phyloP scores from a whole-genome alignment of 495 filamentous ascomycete genomes.

The Diplogelasinospora grovesii region DNA sequence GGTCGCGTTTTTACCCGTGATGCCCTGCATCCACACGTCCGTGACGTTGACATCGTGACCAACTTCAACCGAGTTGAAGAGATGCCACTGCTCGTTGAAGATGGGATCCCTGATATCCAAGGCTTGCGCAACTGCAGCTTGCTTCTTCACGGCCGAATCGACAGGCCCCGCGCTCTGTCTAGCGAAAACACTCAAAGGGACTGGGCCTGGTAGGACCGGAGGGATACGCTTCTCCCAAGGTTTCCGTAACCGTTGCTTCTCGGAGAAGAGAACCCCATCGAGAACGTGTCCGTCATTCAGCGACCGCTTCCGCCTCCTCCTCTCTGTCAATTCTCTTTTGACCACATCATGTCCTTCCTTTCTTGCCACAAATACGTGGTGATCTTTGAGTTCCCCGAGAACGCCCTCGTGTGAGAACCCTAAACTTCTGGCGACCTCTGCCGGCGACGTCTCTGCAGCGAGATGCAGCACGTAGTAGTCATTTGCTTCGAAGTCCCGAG shows the following conservation, averaged over 20 bases:
- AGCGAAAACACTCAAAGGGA: slow-evolving; percentile 8
- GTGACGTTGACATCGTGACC: slow-evolving; percentile 96
- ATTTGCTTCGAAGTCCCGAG: slow-evolving; percentile 56
- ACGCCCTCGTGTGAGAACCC: slow-evolving; percentile 77
- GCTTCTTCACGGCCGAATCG: slow-evolving; percentile 46
- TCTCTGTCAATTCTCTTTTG: slow-evolving; percentile 48
- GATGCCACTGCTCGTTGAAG: slow-evolving; percentile 91
- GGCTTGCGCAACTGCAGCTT: slow-evolving; percentile 52
- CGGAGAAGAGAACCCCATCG: slow-evolving; percentile 67
- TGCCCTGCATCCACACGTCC: slow-evolving; percentile 82
- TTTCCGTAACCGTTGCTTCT: slow-evolving; percentile 71
- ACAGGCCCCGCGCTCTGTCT: slow-evolving; percentile 24
- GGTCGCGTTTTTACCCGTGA: slow-evolving; percentile 82
- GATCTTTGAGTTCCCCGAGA: slow-evolving; percentile 71
- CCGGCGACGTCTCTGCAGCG: slow-evolving; percentile 55
- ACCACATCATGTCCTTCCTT: slow-evolving; percentile 59
- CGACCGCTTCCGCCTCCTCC: slow-evolving; percentile 54
- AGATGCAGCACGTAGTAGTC: slow-evolving; percentile 92
- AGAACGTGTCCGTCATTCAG: slow-evolving; percentile 50
- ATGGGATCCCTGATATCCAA: slow-evolving; percentile 82
- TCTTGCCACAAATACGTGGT: slow-evolving; percentile 76
- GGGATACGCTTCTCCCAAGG: slow-evolving; percentile 70
- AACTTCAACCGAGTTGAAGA: slow-evolving; percentile 71
- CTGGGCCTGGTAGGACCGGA: slow-evolving; percentile 20
- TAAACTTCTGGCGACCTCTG: slow-evolving; percentile 63